A percentile compares a stretch with the other conserved stretches of the same genome.
phyloP scores from a whole-genome alignment of 2,329 filamentous ascomycete genomes.

The Byssochlamys sp. region DNA sequence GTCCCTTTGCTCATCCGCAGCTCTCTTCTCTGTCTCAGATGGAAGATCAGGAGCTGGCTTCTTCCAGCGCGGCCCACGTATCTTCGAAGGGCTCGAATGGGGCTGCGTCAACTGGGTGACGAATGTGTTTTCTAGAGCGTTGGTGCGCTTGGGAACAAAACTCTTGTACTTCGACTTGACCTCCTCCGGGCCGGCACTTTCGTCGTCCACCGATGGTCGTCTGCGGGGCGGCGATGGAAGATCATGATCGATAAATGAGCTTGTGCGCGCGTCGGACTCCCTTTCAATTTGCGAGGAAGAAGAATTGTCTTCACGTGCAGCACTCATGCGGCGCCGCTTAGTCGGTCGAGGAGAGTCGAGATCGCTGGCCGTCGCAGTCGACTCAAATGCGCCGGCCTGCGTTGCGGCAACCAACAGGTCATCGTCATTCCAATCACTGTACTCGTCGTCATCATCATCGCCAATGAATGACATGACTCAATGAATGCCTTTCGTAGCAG shows the following conservation, averaged over 20 bases:
- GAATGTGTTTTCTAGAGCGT: slow-evolving; percentile 35
- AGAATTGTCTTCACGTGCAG: slow-evolving; percentile 1
- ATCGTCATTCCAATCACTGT: slow-evolving; percentile 17
- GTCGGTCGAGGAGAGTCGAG: slow-evolving; percentile 16
- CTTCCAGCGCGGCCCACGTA: slow-evolving; percentile 44
- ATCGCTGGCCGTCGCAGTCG: background rate
- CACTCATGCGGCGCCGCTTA: slow-evolving; percentile 27
- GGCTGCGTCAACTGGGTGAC: slow-evolving; percentile 41
- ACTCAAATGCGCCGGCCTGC: slow-evolving; percentile 6
- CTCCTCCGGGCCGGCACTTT: slow-evolving; percentile 8
- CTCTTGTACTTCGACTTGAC: slow-evolving; percentile 28
- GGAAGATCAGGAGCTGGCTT: slow-evolving; percentile 28
- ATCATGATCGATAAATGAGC: slow-evolving; percentile 15
- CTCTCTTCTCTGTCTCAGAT: background rate
- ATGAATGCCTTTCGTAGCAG: background rate
- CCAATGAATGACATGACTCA: slow-evolving; percentile 17
- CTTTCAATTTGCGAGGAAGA: background rate
- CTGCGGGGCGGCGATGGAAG: slow-evolving; percentile 8
- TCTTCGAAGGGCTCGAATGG: slow-evolving; percentile 42
- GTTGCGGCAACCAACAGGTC: slow-evolving; percentile 17
- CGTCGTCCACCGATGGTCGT: slow-evolving; percentile 10
- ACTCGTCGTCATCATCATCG: slow-evolving; percentile 17
- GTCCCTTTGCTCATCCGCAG: background rate
- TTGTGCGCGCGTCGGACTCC: slow-evolving; percentile 9
- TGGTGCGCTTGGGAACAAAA: slow-evolving; percentile 32